Conservation (phyloP, 1,284 basidiomycete genomes). For the Ustilago sp. region DNA sequence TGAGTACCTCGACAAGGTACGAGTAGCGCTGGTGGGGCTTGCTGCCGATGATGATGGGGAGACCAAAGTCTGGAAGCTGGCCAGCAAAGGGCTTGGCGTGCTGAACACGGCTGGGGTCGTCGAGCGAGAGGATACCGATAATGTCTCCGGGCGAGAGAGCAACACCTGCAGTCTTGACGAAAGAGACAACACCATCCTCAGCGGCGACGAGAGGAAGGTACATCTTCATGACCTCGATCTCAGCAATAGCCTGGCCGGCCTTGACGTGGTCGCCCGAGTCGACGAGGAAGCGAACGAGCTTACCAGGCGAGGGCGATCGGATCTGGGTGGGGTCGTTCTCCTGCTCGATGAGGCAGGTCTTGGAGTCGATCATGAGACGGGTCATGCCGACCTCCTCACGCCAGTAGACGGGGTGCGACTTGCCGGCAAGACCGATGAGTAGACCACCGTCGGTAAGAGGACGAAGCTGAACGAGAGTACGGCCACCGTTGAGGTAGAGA, state of each 20-base stretch:
- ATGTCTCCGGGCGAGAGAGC: slow-evolving; percentile 98
- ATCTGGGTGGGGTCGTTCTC: slow-evolving; percentile 99
- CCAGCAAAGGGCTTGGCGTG: slow-evolving; percentile 98
- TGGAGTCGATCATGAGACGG: slow-evolving; percentile 89
- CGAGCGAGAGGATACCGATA: slow-evolving; percentile 94
- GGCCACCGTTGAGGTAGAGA: slow-evolving; percentile 92
- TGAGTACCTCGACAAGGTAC: slow-evolving; percentile 81
- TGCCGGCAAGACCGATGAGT: slow-evolving; percentile 88
- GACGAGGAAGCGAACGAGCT: slow-evolving; percentile 92
- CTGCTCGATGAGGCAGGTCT: slow-evolving; percentile 98
- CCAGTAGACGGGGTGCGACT: slow-evolving; percentile 98
- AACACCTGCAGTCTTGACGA: slow-evolving; percentile 97
- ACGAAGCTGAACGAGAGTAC: slow-evolving; percentile 70
- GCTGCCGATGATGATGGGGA: slow-evolving; percentile 86
- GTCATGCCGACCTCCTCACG: slow-evolving; percentile 86
- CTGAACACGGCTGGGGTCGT: slow-evolving; percentile 95
- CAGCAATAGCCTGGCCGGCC: slow-evolving; percentile 95
- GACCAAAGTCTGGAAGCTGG: slow-evolving; percentile 76
- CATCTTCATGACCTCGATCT: slow-evolving; percentile 80
- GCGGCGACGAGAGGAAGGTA: slow-evolving; percentile 80
- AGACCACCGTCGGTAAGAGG: slow-evolving; percentile 95
- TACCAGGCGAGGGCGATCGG: slow-evolving; percentile 94
- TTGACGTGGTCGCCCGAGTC: slow-evolving; percentile 97
- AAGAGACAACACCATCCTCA: slow-evolving; percentile 83
- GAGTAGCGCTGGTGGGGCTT: slow-evolving; percentile 90